Evolutionary conservation across 108 stramenopile genomes (phyloP), one percentile per base, ranked within the genome.

Genomic region (Hondaea fermentalgiana): DNA sequence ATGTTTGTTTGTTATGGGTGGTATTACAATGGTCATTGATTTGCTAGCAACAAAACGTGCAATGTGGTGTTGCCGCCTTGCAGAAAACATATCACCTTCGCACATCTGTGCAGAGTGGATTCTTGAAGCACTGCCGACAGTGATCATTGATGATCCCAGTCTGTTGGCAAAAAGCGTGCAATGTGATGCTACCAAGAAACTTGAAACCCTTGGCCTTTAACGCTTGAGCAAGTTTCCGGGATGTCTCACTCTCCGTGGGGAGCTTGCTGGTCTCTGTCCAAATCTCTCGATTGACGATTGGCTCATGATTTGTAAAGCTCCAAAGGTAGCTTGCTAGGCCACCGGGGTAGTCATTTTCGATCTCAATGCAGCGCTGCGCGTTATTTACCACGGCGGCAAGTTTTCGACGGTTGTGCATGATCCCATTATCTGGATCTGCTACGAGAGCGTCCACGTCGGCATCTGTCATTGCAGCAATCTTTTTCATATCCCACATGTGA

Each of bases 371-470:
- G 76, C 12, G 12, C 76, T 35, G 45, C n/a, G 76, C 76, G 28
- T 83, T 83, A 53, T 83, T 83, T 14, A 83, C 76, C 23, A 83
- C 28, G 76, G 76, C 76, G n/a, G 76, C 76, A 0, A 83, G 76
- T 45, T 83, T 83, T 6, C 51, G 45, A 12, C 76, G 45, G 1
- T 83, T 83, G 76, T 53, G 76, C 51, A 83, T 53, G 4, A 83
- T 28, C 12, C 76, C 76, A 53, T 47, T 53, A 23, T 53, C 76
- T 16, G 45, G 43, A 23, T 83, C 51, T 25, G 76, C 76, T 3
- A 47, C 45, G 51, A 83, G 76, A 12, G 76, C 76, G 76, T 83
- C 76, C 51, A 83, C 51, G 76, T 83, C 76, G 1, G 12, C 76
- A 6, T 83, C 76, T 6, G 49, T 53, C 76, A 83, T 83, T 21